Percentiles rank a stretch among this genome's conserved stretches.
These are phyloP conservation scores for Aspergillus ochraceus DNA, from an alignment of 2,329 filamentous ascomycete species.

Conservation along the genomic window DNA sequence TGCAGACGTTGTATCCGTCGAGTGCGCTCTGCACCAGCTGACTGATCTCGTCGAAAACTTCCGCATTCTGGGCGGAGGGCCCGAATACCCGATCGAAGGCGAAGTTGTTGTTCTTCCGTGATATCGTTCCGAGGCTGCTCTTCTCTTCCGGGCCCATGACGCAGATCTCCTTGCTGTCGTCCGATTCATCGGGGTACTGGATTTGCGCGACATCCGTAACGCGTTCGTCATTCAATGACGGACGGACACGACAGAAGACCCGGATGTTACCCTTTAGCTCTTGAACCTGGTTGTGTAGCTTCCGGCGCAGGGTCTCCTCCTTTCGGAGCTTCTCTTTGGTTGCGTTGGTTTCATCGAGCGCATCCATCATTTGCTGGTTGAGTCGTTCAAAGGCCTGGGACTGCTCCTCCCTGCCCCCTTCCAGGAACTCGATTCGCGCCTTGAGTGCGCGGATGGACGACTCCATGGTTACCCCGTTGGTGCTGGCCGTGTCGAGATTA, in stretches of 20 bases:
- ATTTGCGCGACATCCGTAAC: constrained; percentile 69
- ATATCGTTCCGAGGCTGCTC: constrained; percentile 73
- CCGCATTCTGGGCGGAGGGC: constrained; percentile 72
- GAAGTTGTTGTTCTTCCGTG: constrained; percentile 79
- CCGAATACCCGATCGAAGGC: constrained; percentile 92
- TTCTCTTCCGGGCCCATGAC: constrained; percentile 81
- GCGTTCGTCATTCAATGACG: constrained; percentile 60
- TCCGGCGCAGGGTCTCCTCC: constrained; percentile 86
- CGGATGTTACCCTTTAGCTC: constrained; percentile 98
- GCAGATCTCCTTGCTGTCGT: constrained; percentile 83
- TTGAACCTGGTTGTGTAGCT: constrained; percentile 96
- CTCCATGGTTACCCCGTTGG: constrained; percentile 67
- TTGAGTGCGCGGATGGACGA: constrained; percentile 72
- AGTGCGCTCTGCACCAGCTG: constrained; percentile 95
- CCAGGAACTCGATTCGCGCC: constrained; percentile 83
- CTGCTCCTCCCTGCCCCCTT: constrained; percentile 86
- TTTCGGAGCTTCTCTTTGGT: constrained; percentile 80
- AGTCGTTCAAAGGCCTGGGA: constrained; percentile 81
- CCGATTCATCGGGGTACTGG: constrained; percentile 73
- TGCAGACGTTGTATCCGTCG: constrained; percentile 97
- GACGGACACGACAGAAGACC: constrained; percentile 94
- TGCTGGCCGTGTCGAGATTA: constrained; percentile 60
- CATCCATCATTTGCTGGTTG: constrained; percentile 77
- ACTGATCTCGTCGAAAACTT: constrained; percentile 94
- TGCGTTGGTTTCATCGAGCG: constrained; percentile 66